Evolutionary conservation across 345 rosid species (phyloP).

Genomic region (Acer saccharum): DNA sequence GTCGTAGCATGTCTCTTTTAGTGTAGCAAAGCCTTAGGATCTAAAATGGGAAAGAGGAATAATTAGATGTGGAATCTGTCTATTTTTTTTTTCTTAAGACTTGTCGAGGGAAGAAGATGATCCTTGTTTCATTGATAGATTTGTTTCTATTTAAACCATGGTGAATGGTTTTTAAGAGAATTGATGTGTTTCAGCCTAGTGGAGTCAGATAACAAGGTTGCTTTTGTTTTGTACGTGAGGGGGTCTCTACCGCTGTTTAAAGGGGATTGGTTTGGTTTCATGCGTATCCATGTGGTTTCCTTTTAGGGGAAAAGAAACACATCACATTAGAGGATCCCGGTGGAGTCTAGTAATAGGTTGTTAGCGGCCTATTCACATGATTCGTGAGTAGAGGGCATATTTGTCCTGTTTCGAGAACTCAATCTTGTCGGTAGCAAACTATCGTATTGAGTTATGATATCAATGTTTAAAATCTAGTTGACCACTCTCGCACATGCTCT

Average conservation of each 20-base stretch:
- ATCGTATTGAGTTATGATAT: not conserved
- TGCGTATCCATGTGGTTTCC: not conserved
- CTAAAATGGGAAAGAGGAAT: not conserved
- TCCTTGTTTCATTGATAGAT: not conserved
- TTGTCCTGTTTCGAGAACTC: not conserved
- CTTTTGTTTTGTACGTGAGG: not conserved
- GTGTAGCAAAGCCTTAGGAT: not conserved
- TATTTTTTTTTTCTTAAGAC: not conserved
- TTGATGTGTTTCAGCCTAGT: not conserved
- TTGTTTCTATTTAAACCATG: not conserved
- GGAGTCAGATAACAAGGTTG: not conserved
- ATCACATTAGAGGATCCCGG: not conserved
- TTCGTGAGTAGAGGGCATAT: not conserved
- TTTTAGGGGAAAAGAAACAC: not conserved
- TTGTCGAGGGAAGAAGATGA: not conserved
- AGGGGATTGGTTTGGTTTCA: not conserved
- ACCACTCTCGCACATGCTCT: not conserved
- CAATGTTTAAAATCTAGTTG: not conserved
- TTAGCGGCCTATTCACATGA: not conserved
- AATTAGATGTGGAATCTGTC: not conserved
- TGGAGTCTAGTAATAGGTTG: conserved; percentile 2
- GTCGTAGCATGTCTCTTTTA: not conserved
- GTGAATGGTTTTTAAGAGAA: not conserved
- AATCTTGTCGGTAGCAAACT: not conserved
- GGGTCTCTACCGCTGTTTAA: not conserved